Percentiles rank a stretch among this genome's conserved stretches.
Conservation (phyloP, 768 basidiomycete species). For the Collybia sp. region DNA sequence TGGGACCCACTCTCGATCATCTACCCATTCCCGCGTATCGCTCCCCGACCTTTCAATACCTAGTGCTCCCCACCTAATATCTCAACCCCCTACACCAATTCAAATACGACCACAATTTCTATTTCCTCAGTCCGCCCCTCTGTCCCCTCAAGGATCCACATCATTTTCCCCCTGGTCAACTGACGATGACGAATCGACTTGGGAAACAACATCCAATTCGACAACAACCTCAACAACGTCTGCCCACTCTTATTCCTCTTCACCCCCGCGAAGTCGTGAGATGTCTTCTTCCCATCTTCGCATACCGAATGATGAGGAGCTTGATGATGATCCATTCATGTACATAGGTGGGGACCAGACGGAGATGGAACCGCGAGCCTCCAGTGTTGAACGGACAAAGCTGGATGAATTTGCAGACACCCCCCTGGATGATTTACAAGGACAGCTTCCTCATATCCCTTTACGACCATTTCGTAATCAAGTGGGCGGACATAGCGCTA, state of each 20-base stretch:
- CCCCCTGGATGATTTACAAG: conserved; percentile 34
- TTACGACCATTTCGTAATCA: conserved; percentile 95
- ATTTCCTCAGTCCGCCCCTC: conserved; percentile 16
- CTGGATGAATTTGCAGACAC: conserved; percentile 24
- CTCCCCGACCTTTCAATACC: conserved; percentile 16
- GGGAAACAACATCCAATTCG: conserved; percentile 66
- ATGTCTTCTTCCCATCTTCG: conserved; percentile 1
- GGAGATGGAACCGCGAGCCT: not conserved
- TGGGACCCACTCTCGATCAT: conserved; percentile 1
- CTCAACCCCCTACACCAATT: conserved; percentile 35
- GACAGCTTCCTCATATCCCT: conserved; percentile 81
- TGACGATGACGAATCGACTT: conserved; percentile 65
- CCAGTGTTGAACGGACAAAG: not conserved
- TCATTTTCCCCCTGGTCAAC: conserved; percentile 63
- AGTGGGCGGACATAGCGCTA: conserved; percentile 95
- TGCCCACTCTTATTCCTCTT: conserved; percentile 27
- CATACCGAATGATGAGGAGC: conserved; percentile 1
- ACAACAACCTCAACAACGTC: conserved; percentile 61
- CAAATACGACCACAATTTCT: conserved; percentile 22
- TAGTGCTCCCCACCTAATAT: conserved; percentile 12
- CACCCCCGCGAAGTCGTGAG: conserved; percentile 12
- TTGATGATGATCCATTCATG: conserved; percentile 1
- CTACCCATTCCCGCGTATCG: conserved; percentile 10
- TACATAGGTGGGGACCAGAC: conserved; percentile 3
- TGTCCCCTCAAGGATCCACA: conserved; percentile 29